Evolutionary conservation across 495 filamentous ascomycete genomes (phyloP), one percentile per base, ranked within the genome.

Genomic region (Aspergillus nidulans): DNA sequence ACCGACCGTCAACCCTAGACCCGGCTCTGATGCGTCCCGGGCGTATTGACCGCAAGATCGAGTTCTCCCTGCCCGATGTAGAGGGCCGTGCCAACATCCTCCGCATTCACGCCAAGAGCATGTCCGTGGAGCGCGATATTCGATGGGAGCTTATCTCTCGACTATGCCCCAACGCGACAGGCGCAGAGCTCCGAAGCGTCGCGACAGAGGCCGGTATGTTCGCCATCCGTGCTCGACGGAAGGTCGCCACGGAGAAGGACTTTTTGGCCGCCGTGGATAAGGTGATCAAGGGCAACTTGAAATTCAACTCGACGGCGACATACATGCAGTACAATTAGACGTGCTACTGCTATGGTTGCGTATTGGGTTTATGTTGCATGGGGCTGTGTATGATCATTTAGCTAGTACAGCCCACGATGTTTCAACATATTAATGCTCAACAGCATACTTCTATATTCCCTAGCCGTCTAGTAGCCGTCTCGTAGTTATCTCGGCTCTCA

Each of bases 131-230:
- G 81, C 84, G 94, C 21, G 94, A 98, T 70, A 97, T 98, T 65
- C 85, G 94, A 71, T 98, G 94, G 94, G 94, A 98, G 77, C 75
- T 98, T 47, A 97, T 98, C 58, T 95, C 90, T 32, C 85, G 94
- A 60, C 78, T 98, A 61, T 98, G 94, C 78, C 94, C 94, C 55
- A 97, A 98, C 75, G 87, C 90, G 54, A 98, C 94, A 9, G 94
- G 94, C 68, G 94, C 94, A 34, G 94, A 98, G 75, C 75, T 98
- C 63, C 75, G 87, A 60, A 94, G 90, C 77, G 94, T 98, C 55
- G 96, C 94, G 60, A 98, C 94, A n/a, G 94, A 98, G 78, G 94
- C 94, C 9, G 94, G 94, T 58, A 97, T 98, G 95, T 98, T 95
- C 69, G 95, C 94, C 41, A 97, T 98, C 64, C 85, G 94, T 48